phyloP scores from a whole-genome alignment of 2,329 filamentous ascomycete species.

The Fusarium solani-melongenae region DNA sequence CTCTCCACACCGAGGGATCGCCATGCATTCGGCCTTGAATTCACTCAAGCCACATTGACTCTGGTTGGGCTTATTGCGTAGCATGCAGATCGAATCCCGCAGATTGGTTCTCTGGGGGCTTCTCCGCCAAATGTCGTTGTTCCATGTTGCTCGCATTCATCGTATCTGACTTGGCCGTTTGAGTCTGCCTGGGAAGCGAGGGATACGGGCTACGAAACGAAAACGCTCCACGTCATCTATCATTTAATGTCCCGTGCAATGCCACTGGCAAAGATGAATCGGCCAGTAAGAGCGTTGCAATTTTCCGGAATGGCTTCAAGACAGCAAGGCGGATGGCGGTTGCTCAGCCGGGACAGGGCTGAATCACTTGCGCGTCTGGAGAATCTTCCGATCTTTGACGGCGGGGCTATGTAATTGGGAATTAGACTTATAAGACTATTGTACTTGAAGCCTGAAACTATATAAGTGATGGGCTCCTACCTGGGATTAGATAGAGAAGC shows the following conservation, averaged over 20 bases:
- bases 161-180: not conserved
- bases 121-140: not conserved
- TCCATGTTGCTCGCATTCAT: constrained; percentile 3
- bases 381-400: not conserved
- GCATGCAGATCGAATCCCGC: not conserved
- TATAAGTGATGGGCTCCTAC: not conserved
- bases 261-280: not conserved
- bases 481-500: not conserved
- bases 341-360: not conserved
- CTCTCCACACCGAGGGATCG: not conserved
- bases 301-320: not conserved
- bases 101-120: not conserved
- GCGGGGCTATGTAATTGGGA: not conserved
- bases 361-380: not conserved
- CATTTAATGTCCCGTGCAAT: too few species aligned
- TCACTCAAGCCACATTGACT: not conserved
- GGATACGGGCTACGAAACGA: constrained; percentile 2
- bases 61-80: not conserved
- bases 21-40: not conserved
- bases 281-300: not conserved
- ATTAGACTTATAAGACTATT: too few species aligned
- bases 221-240: not conserved
- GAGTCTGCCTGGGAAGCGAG: not conserved
- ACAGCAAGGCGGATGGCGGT: not conserved
- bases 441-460: not conserved